Percentiles rank a stretch among this genome's conserved stretches.
Evolutionary conservation across 768 basidiomycete species (phyloP).

Genomic region (Pleurotus eryngii): DNA sequence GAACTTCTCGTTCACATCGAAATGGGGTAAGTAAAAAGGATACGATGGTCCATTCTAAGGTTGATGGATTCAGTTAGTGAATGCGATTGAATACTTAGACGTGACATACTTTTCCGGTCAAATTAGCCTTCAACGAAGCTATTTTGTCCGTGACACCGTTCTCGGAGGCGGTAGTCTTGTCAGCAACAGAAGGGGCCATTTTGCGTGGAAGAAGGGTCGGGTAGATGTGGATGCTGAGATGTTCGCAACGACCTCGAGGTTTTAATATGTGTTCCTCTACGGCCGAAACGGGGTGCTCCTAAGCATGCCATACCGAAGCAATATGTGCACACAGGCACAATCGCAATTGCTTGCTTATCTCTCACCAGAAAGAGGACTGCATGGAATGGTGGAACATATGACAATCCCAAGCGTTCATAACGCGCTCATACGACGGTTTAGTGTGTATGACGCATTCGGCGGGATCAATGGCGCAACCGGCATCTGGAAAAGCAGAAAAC

Average conservation of each 20-base stretch:
- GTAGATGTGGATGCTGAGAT: not conserved
- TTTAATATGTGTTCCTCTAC: not conserved
- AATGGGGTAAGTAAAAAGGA: slow-evolving; percentile 47
- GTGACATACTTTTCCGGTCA: not conserved
- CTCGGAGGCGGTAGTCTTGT: not conserved
- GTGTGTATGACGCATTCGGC: not conserved
- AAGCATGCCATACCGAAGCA: slow-evolving; percentile 4
- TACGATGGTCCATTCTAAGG: slow-evolving; percentile 37
- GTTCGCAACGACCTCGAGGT: not conserved
- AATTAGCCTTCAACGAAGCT: not conserved
- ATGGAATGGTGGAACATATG: not conserved
- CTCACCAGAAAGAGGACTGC: not conserved
- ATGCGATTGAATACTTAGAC: too few species aligned
- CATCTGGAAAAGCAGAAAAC: not conserved
- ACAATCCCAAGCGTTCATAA: not conserved
- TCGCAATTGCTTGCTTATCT: not conserved
- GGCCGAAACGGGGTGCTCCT: not conserved
- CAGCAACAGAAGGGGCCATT: slow-evolving; percentile 6
- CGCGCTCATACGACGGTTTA: not conserved
- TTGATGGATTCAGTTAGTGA: not conserved
- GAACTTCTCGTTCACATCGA: slow-evolving; percentile 46
- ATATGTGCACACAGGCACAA: slow-evolving; percentile 1
- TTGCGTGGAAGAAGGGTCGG: not conserved
- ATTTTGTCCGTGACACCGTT: not conserved
- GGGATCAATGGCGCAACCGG: slow-evolving; percentile 3